A percentile compares a stretch with the other conserved stretches of the same genome.
Evolutionary conservation across 345 rosid species (phyloP).

Genomic region (Crucihimalaya himalaica): DNA sequence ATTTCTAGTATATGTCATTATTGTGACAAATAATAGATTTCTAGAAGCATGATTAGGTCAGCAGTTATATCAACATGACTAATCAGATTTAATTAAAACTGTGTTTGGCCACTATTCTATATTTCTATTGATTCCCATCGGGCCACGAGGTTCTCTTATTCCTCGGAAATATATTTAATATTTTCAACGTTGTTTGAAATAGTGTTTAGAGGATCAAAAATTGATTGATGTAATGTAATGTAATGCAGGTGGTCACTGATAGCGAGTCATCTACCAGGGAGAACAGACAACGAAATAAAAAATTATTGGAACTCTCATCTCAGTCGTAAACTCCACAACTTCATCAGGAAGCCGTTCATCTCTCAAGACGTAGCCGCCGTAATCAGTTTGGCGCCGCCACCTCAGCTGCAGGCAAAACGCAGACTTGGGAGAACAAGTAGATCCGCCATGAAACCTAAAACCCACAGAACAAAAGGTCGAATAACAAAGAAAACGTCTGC

Average conservation of each 20-base stretch:
- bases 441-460: constrained; percentile 40
- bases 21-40: neutral
- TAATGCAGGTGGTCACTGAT: constrained; percentile 71
- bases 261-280: constrained; percentile 67
- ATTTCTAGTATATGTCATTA: neutral
- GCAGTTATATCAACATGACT: constrained; percentile 10
- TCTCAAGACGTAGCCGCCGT: constrained; percentile 25
- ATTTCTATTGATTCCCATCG: neutral
- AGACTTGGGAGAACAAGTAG: constrained; percentile 38
- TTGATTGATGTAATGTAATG: constrained; percentile 19
- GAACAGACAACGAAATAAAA: constrained; percentile 83
- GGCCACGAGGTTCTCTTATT: constrained; percentile 17
- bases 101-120: no score
- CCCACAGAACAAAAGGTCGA: neutral
- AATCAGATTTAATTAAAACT: neutral
- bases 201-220: neutral
- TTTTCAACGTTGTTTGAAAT: neutral
- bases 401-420: constrained; percentile 24
- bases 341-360: constrained; percentile 29
- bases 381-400: neutral
- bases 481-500: constrained; percentile 32
- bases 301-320: constrained; percentile 81
- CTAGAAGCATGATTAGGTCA: constrained; percentile 15
- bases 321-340: constrained; percentile 58
- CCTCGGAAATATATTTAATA: neutral